phyloP scores from a whole-genome alignment of 1,284 basidiomycete genomes.

The Cryptococcus maquisensis region DNA sequence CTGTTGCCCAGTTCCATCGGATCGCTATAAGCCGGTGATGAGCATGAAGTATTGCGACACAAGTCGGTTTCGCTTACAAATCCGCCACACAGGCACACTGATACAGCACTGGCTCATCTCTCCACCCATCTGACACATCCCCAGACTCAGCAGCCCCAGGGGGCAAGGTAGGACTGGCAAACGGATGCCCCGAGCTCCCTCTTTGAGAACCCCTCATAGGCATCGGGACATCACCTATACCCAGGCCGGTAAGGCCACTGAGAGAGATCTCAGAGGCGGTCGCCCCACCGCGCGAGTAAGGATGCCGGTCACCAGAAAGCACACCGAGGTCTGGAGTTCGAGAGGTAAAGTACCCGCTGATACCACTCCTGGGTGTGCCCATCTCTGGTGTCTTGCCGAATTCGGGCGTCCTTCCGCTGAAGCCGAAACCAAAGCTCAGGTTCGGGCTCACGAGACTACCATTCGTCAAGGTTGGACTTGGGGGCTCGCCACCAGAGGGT shows the following conservation, averaged over 20 bases:
- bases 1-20: constrained; percentile 27
- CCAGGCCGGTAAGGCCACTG: neutral
- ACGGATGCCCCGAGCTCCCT: neutral
- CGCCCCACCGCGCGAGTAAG: no score
- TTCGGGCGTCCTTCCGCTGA: neutral
- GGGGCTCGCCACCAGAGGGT: constrained; percentile 1
- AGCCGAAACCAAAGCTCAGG: neutral
- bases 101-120: constrained; percentile 38
- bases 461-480: neutral
- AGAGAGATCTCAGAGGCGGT: no score
- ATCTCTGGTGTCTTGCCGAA: no score
- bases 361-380: no score
- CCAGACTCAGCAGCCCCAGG: constrained; percentile 3
- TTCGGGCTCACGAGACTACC: neutral
- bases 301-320: no score
- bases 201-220: neutral
- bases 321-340: no score
- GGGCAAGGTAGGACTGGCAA: no score
- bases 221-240: constrained; percentile 4
- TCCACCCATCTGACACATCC: constrained; percentile 38
- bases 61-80: constrained; percentile 28
- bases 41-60: no score
- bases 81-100: constrained; percentile 46
- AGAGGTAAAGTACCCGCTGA: no score
- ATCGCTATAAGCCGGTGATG: constrained; percentile 16